These are phyloP conservation scores for Aspergillus caelatus DNA, from an alignment of 2,329 filamentous ascomycete genomes.

Conservation along the genomic window DNA sequence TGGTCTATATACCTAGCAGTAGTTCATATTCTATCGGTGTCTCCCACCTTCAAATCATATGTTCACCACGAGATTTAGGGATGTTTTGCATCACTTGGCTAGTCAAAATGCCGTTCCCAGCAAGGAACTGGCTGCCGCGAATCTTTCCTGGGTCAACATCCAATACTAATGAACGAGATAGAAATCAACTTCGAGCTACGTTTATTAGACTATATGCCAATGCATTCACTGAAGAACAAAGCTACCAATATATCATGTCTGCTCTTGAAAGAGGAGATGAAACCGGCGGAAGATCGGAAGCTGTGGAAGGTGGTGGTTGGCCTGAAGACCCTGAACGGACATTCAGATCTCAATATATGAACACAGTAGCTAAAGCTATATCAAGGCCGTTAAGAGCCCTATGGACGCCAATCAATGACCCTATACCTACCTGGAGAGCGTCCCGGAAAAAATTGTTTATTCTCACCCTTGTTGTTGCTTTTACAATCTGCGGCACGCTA, in stretches of 20 bases:
- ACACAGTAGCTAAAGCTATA: neutral
- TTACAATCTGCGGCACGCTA: neutral
- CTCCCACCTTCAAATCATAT: conserved; percentile 27
- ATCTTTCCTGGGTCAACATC: conserved; percentile 22
- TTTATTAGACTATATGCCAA: conserved; percentile 3
- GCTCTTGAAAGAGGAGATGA: neutral
- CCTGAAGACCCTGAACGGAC: neutral
- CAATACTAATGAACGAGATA: conserved; percentile 11
- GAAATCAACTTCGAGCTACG: conserved; percentile 15
- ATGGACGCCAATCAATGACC: neutral
- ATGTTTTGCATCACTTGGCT: conserved; percentile 33
- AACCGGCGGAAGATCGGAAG: neutral
- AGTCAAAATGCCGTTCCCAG: conserved; percentile 13
- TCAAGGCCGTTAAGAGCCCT: neutral
- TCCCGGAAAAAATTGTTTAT: neutral
- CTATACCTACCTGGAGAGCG: neutral
- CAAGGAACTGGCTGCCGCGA: conserved; percentile 30
- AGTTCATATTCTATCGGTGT: conserved; percentile 17
- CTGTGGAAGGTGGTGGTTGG: neutral
- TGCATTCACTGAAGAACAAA: neutral
- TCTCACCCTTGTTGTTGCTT: neutral
- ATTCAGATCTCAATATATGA: neutral
- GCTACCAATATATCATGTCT: neutral
- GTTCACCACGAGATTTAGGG: conserved; percentile 25
- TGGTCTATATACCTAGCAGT: conserved; percentile 22